These are phyloP conservation scores for Leccinum olivaceoglutinosum DNA, from an alignment of 1,284 basidiomycete species.

Conservation along the genomic window DNA sequence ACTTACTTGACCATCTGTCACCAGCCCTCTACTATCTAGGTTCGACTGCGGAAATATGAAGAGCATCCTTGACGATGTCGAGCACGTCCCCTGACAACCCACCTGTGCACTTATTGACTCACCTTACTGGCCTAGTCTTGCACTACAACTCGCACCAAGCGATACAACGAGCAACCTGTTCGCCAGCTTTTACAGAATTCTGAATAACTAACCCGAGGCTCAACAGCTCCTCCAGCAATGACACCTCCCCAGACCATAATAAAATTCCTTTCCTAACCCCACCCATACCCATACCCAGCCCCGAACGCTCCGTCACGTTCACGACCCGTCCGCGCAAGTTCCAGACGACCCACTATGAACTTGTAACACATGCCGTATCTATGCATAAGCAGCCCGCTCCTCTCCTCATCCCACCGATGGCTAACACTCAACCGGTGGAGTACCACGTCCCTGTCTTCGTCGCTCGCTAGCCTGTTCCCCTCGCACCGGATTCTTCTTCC, in stretches of 20 bases:
- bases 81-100: not conserved
- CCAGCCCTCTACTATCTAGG: not conserved
- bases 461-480: constrained; percentile 2
- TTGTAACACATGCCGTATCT: not conserved
- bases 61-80: not conserved
- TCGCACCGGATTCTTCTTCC: constrained; percentile 12
- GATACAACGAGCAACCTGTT: not conserved
- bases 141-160: not conserved
- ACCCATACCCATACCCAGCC: not conserved
- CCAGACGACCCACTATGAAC: not conserved
- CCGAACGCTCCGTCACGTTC: not conserved
- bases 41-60: not conserved
- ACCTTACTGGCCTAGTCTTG: not conserved
- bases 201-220: not conserved
- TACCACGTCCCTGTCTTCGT: not conserved
- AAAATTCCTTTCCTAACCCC: not conserved
- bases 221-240: not conserved
- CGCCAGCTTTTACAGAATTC: not conserved
- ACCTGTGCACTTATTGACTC: not conserved
- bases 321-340: not conserved
- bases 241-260: not conserved
- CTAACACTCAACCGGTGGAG: not conserved
- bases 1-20: not conserved
- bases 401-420: not conserved
- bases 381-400: not conserved